Evolutionary conservation across 306 rosid genomes (phyloP), one percentile per base, ranked within the genome.

Genomic region (Quercus parvula): DNA sequence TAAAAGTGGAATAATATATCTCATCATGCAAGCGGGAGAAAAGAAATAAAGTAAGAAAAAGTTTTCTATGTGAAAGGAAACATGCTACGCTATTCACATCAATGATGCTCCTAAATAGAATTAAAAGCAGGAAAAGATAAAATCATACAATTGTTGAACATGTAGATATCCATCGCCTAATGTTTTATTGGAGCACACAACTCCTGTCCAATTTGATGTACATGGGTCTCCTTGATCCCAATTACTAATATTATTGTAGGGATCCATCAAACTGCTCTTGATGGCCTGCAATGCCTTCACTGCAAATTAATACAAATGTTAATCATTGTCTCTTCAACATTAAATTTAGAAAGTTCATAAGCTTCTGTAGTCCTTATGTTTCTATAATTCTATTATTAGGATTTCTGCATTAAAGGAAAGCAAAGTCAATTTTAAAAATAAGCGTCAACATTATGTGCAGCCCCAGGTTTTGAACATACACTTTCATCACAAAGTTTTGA

Each of bases 141-240:
- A 71, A 76, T 5, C 79, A 41, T 87, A 87, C 91, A 87, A 49
- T 71, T 82, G 69, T 73, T 22, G 6, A 81, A 87, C 89, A 75
- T 87, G 91, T 12, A 71, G 89, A 80, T 80, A 80, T 76, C 81
- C 86, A 80, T 85, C 91, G 49, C 58, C 64, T 7, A 82, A 58
- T 58, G 84, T 22, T 20, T 1, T 55, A 55, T 83, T 82, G 85
- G 20, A 80, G 91, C 91, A 87, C 41, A 78, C 10, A 83, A 87
- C 84, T 30, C 91, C 89, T 11, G 78, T 87, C 91, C 91, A 87
- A 31, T 73, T 82, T 12, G 78, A 56, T 4, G 70, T 66, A 73
- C 91, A 87, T 28, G 91, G 89, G 56, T 87, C 91, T 25, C 89
- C 91, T 64, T 14, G 46, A 81, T 83, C 83, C 91, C 91, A 87